Conservation (phyloP, 2,329 filamentous ascomycete genomes). For the Cladosporium sp. region DNA sequence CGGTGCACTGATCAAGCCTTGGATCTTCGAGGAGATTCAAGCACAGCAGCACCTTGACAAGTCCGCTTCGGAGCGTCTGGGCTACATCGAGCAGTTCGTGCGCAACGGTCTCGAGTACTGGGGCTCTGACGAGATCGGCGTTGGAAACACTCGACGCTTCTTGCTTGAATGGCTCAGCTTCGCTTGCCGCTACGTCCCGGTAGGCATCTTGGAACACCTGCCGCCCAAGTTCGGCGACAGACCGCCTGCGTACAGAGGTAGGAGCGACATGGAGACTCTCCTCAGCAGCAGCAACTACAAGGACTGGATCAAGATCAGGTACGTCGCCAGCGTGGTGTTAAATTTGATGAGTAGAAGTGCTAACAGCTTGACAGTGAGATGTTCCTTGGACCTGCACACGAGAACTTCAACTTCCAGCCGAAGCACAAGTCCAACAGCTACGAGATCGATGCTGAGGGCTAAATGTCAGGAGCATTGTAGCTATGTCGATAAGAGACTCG, state of each 20-base stretch:
- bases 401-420: conserved; percentile 88
- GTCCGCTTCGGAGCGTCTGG: conserved; percentile 77
- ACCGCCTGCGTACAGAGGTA: conserved; percentile 75
- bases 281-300: conserved; percentile 86
- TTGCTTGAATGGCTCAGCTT: conserved; percentile 95
- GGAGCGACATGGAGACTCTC: conserved; percentile 91
- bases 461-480: not conserved
- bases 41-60: conserved; percentile 94
- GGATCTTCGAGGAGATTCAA: conserved; percentile 96
- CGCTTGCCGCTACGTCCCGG: conserved; percentile 81
- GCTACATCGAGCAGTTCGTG: conserved; percentile 82
- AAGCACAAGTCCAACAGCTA: conserved; percentile 97
- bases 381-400: conserved; percentile 88
- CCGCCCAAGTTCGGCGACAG: conserved; percentile 87
- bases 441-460: conserved; percentile 71
- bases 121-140: conserved; percentile 91
- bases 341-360: not conserved
- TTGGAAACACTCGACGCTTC: conserved; percentile 87
- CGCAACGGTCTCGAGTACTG: conserved; percentile 89
- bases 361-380: conserved; percentile 65
- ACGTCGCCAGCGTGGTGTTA: conserved; percentile 36
- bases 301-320: conserved; percentile 99
- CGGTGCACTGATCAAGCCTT: conserved; percentile 93
- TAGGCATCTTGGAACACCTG: conserved; percentile 82
- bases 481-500: no score